Percentiles rank a stretch among this genome's conserved stretches.
Evolutionary conservation across 306 rosid species (phyloP).

Genomic region (Albizia julibrissin): DNA sequence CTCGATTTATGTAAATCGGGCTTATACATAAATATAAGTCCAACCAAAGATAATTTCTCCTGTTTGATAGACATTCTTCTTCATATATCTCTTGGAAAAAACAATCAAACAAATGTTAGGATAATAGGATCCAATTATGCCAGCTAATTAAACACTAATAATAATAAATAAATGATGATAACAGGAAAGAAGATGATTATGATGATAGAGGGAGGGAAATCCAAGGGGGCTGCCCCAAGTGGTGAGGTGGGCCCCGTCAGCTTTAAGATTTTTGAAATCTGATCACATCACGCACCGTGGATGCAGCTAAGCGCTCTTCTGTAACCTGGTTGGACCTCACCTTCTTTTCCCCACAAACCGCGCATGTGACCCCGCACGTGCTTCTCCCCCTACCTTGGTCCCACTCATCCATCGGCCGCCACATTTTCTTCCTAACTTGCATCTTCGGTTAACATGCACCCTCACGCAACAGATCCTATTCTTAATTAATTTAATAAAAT

Average conservation of each 20-base stretch:
- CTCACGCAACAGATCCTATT: background rate
- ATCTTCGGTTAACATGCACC: background rate
- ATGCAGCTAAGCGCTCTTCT: constrained; percentile 39
- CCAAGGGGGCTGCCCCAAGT: constrained; percentile 27
- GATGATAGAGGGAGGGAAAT: background rate
- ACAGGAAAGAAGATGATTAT: background rate
- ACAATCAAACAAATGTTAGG: too few species aligned
- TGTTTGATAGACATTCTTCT: too few species aligned
- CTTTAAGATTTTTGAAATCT: background rate
- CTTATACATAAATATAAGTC: too few species aligned
- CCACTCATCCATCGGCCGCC: background rate
- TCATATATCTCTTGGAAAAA: too few species aligned
- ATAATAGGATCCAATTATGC: constrained; percentile 24
- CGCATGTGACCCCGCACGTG: constrained; percentile 47
- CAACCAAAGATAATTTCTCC: too few species aligned
- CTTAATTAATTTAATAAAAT: background rate
- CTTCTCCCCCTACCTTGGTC: background rate
- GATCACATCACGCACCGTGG: constrained; percentile 37
- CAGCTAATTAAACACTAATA: constrained; percentile 14
- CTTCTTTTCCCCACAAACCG: background rate
- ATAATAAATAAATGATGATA: background rate
- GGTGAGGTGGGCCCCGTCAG: constrained; percentile 19
- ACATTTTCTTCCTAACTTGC: background rate
- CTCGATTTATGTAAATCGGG: too few species aligned
- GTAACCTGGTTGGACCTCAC: constrained; percentile 49